These are phyloP conservation scores for Penicillium verrucosum DNA, from an alignment of 2,329 filamentous ascomycete species.

Conservation along the genomic window DNA sequence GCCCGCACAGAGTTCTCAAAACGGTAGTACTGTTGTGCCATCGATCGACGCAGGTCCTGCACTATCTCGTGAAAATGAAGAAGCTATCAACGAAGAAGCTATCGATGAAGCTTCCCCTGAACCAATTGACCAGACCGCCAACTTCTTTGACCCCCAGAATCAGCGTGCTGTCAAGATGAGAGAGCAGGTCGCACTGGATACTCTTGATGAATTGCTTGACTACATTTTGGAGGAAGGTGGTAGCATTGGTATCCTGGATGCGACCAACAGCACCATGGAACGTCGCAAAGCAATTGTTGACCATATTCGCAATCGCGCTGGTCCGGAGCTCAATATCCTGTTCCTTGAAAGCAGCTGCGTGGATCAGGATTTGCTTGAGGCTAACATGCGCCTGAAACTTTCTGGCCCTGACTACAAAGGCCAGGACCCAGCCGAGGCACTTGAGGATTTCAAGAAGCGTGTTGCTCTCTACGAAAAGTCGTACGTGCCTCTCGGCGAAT, in stretches of 20 bases:
- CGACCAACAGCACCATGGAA: slow-evolving; percentile 91
- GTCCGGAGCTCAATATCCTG: slow-evolving; percentile 79
- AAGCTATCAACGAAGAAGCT: slow-evolving; percentile 8
- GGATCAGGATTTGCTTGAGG: slow-evolving; percentile 79
- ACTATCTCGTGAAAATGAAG: slow-evolving; percentile 15
- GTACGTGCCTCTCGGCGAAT: slow-evolving; percentile 84
- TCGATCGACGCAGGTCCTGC: slow-evolving; percentile 22
- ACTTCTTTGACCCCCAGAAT: slow-evolving; percentile 92
- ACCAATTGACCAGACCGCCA: slow-evolving; percentile 79
- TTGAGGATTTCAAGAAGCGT: slow-evolving; percentile 88
- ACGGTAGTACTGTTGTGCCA: slow-evolving; percentile 26
- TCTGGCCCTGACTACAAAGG: slow-evolving; percentile 94
- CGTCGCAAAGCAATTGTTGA: slow-evolving; percentile 80
- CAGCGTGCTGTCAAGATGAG: slow-evolving; percentile 74
- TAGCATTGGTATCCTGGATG: slow-evolving; percentile 91
- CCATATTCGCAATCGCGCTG: slow-evolving; percentile 76
- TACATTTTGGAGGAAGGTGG: slow-evolving; percentile 81
- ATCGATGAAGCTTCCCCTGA: slow-evolving; percentile 40
- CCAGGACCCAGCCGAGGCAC: slow-evolving; percentile 80
- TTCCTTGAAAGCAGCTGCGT: slow-evolving; percentile 95
- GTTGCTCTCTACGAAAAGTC: slow-evolving; percentile 92
- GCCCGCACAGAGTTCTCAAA: slow-evolving; percentile 25
- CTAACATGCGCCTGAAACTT: slow-evolving; percentile 95
- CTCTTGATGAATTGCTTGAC: slow-evolving; percentile 84
- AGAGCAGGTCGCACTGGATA: slow-evolving; percentile 89